phyloP scores from a whole-genome alignment of 1,284 basidiomycete genomes.

The Acaromyces ingoldii region DNA sequence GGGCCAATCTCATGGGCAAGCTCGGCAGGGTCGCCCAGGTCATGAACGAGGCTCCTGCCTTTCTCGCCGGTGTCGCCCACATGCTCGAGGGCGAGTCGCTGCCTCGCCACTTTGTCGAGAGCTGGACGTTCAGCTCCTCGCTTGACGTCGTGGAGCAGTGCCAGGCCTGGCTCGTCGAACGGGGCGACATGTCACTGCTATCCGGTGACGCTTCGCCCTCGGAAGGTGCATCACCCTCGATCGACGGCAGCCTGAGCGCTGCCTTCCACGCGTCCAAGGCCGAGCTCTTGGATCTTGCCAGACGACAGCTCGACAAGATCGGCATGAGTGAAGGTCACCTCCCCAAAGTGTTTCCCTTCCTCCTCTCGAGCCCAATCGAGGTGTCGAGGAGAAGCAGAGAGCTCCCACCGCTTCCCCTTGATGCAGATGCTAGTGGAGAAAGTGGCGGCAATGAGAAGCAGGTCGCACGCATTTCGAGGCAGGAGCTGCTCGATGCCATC shows the following conservation, averaged over 20 bases:
- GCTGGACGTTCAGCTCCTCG: slow-evolving; percentile 89
- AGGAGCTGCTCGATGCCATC: slow-evolving; percentile 64
- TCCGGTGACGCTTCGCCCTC: too few relatives aligned
- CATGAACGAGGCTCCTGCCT: slow-evolving; percentile 63
- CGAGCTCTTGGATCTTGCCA: slow-evolving; percentile 74
- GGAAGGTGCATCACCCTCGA: slow-evolving; percentile 4
- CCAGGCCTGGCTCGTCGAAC: slow-evolving; percentile 63
- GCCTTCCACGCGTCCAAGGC: slow-evolving; percentile 59
- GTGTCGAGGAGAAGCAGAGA: slow-evolving; percentile 4
- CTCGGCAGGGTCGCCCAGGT: slow-evolving; percentile 67
- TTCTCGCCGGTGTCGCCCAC: slow-evolving; percentile 75
- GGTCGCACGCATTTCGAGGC: slow-evolving; percentile 56
- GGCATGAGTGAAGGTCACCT: slow-evolving; percentile 70
- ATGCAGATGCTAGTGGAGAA: neutral
- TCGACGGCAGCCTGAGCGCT: slow-evolving; percentile 25
- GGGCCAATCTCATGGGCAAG: slow-evolving; percentile 71
- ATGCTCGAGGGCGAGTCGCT: slow-evolving; percentile 67
- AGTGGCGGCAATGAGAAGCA: neutral
- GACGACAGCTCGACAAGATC: slow-evolving; percentile 71
- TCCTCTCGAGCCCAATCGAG: neutral
- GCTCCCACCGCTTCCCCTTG: slow-evolving; percentile 16
- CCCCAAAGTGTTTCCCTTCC: slow-evolving; percentile 64
- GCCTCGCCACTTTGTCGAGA: slow-evolving; percentile 77
- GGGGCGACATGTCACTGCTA: slow-evolving; percentile 18
- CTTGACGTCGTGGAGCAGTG: slow-evolving; percentile 79